phyloP scores from a whole-genome alignment of 257 asterid genomes.

The Solanum bukasovii region DNA sequence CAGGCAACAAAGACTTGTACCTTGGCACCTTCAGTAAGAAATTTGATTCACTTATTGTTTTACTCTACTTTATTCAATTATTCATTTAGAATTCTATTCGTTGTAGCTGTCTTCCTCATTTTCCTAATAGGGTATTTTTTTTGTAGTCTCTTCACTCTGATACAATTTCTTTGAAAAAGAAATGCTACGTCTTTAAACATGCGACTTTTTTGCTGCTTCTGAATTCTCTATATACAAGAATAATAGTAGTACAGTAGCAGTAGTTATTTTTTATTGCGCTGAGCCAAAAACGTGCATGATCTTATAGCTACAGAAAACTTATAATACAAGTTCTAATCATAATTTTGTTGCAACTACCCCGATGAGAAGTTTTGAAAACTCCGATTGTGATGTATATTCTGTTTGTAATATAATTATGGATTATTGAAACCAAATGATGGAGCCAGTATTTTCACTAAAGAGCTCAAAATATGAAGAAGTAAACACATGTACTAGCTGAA shows the following conservation, averaged over 20 bases:
- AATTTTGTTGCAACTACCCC: neutral
- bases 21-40: slow-evolving; percentile 89
- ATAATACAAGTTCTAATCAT: neutral
- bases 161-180: neutral
- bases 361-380: neutral
- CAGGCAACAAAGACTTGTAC: slow-evolving; percentile 97
- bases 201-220: neutral
- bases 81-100: neutral
- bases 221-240: neutral
- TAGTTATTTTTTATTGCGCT: neutral
- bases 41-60: slow-evolving; percentile 6
- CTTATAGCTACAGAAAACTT: neutral
- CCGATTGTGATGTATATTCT: neutral
- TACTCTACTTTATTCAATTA: neutral
- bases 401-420: neutral
- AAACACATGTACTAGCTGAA: neutral
- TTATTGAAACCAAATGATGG: neutral
- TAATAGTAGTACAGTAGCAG: neutral
- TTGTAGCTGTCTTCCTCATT: neutral
- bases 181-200: neutral
- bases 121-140: neutral
- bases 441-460: neutral
- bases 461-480: neutral
- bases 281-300: neutral
- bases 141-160: neutral